phyloP scores from a whole-genome alignment of 805 yeast species.

The Hanseniaspora lindneri region DNA sequence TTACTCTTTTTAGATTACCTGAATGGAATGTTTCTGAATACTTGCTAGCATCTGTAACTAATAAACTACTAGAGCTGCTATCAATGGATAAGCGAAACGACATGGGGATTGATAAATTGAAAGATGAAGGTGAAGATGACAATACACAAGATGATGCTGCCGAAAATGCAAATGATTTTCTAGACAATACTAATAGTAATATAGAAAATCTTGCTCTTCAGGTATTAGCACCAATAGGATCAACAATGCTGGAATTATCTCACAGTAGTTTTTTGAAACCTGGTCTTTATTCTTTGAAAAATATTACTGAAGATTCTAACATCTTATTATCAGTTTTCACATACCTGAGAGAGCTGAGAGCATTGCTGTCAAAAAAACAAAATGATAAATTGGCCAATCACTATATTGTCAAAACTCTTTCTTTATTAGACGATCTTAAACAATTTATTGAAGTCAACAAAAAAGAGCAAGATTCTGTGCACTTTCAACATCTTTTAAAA shows the following conservation, averaged over 20 bases:
- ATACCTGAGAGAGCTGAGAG: not conserved
- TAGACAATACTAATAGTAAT: slow-evolving; percentile 28
- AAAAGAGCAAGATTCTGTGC: slow-evolving; percentile 15
- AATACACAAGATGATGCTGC: too few species aligned
- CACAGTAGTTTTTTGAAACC: slow-evolving; percentile 2
- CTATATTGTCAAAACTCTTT: not conserved
- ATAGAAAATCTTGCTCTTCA: slow-evolving; percentile 47
- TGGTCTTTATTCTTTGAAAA: not conserved
- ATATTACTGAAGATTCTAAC: not conserved
- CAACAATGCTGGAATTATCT: slow-evolving; percentile 32
- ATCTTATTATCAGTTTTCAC: not conserved
- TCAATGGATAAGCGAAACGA: not conserved
- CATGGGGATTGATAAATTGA: slow-evolving; percentile 20
- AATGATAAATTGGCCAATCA: not conserved
- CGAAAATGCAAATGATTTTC: slow-evolving; percentile 23
- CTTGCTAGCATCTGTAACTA: not conserved
- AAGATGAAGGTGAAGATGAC: not conserved
- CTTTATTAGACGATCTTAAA: not conserved
- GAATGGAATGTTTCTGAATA: slow-evolving; percentile 7
- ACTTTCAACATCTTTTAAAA: not conserved
- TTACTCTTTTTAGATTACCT: not conserved
- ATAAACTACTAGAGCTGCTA: slow-evolving; percentile 14
- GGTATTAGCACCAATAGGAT: slow-evolving; percentile 49
- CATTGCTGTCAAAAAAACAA: not conserved
- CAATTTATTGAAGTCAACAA: slow-evolving; percentile 12